Base-by-base conservation (phyloP, 139 green algal genomes). In the Gonium pectorale region DNA sequence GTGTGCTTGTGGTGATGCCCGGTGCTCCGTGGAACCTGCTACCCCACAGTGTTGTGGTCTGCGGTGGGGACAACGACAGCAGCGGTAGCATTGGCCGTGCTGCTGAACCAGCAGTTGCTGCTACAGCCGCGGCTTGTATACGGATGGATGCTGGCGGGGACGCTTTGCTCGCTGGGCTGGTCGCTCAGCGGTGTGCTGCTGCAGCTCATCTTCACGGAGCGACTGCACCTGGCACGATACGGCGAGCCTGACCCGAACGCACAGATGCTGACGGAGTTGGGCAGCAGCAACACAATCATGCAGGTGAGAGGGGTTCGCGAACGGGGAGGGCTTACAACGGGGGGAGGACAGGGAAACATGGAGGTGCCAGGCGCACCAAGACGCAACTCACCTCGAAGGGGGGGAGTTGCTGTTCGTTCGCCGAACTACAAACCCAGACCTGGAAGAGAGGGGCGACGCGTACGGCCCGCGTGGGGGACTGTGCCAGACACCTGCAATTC, bases 91-190 rank as follows among this genome's bases (percentile, higher is more conserved):
- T 9, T 83, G 43, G 41, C 19, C 9, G 6, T 60, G 27, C 54
- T n/a, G n/a, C n/a, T n/a, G n/a, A n/a, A n/a, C 27, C 77, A 35
- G 26, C 62, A 27, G 31, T 83, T 83, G 41, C 60, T 83, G 41
- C 77, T 81, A 38, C 60, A 83, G 27, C 63, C 59, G 22, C 73
- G 43, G 7, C 62, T 83, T 41, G 43, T 83, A 41, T 83, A 63
- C 43, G 77, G 77, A 43, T 83, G 77, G 60, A 44, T 33, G 62
- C 31, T 80, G 24, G 49, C 78, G 1, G 62, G 54, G 15, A 19
- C 21, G 24, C 59, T 89, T 49, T 89, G 85, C 46, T 24, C 38
- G 26, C 43, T 86, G 40, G 63, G 85, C 49, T 89, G 85, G 85
- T 31, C 59, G 19, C 11, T 69, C 27, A 69, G 85, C 5, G 52